Conservation (phyloP, 202 grass and related monocot species). For the Eragrostis tef region DNA sequence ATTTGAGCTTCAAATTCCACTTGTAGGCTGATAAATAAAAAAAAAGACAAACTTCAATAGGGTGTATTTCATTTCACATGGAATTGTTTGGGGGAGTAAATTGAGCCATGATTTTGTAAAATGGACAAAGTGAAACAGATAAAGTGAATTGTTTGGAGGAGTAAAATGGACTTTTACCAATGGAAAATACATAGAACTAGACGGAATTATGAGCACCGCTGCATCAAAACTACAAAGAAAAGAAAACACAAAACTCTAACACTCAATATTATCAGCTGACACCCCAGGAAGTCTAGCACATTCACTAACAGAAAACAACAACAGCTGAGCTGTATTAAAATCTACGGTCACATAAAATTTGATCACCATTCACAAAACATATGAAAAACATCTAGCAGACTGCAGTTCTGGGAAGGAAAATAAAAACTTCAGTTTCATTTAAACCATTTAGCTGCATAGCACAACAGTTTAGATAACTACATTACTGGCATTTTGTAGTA, state of each 20-base stretch:
- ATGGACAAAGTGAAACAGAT: too few species aligned
- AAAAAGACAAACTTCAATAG: too few species aligned
- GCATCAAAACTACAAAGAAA: background rate
- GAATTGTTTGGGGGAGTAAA: too few species aligned
- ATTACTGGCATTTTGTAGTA: background rate
- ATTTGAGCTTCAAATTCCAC: too few species aligned
- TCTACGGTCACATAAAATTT: constrained; percentile 13
- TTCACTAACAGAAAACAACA: constrained; percentile 31
- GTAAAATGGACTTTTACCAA: background rate
- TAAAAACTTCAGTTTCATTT: background rate
- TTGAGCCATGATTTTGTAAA: too few species aligned
- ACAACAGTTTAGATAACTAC: background rate
- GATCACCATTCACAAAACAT: background rate
- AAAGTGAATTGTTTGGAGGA: too few species aligned
- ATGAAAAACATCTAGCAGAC: background rate
- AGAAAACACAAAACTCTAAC: background rate
- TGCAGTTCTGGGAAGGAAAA: background rate
- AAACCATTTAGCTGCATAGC: background rate
- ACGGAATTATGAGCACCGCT: background rate
- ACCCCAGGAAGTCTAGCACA: background rate
- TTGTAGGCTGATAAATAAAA: too few species aligned
- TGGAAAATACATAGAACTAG: constrained; percentile 11
- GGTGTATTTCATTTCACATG: too few species aligned
- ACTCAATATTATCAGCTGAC: constrained; percentile 17
- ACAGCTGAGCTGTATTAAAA: background rate